These are phyloP conservation scores for Arctium lappa DNA, from an alignment of 129 eudicot genomes.

Conservation along the genomic window DNA sequence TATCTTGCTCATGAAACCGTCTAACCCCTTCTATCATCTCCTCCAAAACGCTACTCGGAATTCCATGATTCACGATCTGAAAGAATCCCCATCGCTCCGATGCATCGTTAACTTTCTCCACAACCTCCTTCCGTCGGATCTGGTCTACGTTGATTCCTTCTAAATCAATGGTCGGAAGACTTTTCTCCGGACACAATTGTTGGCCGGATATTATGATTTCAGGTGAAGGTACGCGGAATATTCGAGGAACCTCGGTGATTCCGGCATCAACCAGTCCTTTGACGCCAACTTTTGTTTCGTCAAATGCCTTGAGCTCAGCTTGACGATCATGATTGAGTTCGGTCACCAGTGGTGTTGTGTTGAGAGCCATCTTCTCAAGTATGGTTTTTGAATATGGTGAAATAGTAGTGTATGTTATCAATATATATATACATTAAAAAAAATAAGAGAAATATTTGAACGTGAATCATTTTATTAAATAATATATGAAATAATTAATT, in stretches of 20 bases:
- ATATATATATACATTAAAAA: too few relatives aligned
- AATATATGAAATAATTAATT: too few relatives aligned
- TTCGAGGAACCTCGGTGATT: slow-evolving; percentile 1
- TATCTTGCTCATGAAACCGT: slow-evolving; percentile 47
- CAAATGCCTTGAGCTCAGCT: slow-evolving; percentile 30
- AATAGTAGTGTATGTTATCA: too few relatives aligned
- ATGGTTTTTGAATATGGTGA: not conserved
- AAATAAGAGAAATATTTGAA: too few relatives aligned
- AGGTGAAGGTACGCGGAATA: not conserved
- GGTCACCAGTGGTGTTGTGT: not conserved
- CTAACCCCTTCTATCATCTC: slow-evolving; percentile 30
- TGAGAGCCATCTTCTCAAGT: not conserved
- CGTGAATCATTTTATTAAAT: too few relatives aligned
- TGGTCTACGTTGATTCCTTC: not conserved
- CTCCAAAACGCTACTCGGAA: slow-evolving; percentile 29
- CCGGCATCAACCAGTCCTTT: slow-evolving; percentile 36
- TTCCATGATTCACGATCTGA: slow-evolving; percentile 58
- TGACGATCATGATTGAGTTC: slow-evolving; percentile 12
- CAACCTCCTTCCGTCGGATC: slow-evolving; percentile 2
- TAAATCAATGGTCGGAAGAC: slow-evolving; percentile 30
- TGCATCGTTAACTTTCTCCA: slow-evolving; percentile 39
- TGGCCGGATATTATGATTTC: not conserved
- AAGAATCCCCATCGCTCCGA: slow-evolving; percentile 55
- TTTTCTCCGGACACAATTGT: not conserved
- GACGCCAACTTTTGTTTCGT: slow-evolving; percentile 33